These are phyloP conservation scores for Metschnikowia henanensis DNA, from an alignment of 805 yeast species.

Conservation along the genomic window DNA sequence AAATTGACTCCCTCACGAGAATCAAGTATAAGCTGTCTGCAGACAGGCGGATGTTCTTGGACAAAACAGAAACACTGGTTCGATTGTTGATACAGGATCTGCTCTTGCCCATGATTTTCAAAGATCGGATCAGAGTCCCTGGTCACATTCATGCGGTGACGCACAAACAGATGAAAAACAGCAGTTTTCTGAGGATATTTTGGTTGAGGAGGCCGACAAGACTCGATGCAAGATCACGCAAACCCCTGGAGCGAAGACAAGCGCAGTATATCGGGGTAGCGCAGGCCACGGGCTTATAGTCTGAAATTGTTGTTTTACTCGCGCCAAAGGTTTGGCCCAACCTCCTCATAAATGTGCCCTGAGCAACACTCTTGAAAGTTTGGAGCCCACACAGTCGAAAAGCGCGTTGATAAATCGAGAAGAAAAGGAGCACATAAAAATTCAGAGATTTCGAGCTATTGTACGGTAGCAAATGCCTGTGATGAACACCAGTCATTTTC, in stretches of 20 bases:
- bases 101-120: conserved; percentile 24
- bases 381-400: no score
- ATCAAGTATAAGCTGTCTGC: conserved; percentile 35
- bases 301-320: no score
- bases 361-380: no score
- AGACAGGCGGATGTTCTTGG: conserved; percentile 29
- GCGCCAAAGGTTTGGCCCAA: no score
- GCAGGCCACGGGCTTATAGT: conserved; percentile 2
- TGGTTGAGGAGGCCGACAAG: conserved; percentile 26
- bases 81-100: conserved; percentile 27
- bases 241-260: conserved; percentile 10
- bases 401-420: no score
- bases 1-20: conserved; percentile 35
- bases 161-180: conserved; percentile 24
- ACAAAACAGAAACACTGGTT: conserved; percentile 26
- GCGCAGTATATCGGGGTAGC: conserved; percentile 6
- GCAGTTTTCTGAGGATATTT: conserved; percentile 32
- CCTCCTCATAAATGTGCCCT: no score
- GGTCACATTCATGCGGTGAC: conserved; percentile 25
- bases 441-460: no score
- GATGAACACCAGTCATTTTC: no score
- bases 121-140: conserved; percentile 15
- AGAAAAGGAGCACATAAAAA: no score
- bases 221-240: background rate
- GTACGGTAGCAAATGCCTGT: no score